A percentile compares a stretch with the other conserved stretches of the same genome.
Evolutionary conservation across 2,329 filamentous ascomycete species (phyloP).

Genomic region (Ophiocordyceps camponoti-floridani): DNA sequence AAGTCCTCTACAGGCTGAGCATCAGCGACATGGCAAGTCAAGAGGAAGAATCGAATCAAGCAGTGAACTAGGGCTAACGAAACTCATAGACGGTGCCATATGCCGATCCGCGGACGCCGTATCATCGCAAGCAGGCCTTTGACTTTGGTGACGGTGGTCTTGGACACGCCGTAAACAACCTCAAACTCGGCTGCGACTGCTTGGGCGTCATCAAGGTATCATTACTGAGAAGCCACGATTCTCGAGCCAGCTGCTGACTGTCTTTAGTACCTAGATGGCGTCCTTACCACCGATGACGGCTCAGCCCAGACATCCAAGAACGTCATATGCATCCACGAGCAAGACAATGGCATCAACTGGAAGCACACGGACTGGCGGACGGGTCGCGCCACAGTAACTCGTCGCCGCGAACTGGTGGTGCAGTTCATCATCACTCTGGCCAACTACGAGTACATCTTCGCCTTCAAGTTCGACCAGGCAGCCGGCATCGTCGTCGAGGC

Average conservation of each 20-base stretch:
- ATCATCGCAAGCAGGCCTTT: conserved; percentile 48
- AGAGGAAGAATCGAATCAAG: background rate
- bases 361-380: conserved; percentile 44
- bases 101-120: conserved; percentile 28
- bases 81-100: conserved; percentile 34
- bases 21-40: conserved; percentile 45
- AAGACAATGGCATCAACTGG: conserved; percentile 35
- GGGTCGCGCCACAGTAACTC: conserved; percentile 32
- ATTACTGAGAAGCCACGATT: background rate
- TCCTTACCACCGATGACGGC: conserved; percentile 12
- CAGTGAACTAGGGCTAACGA: background rate
- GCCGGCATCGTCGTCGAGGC: conserved; percentile 18
- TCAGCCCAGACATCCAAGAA: conserved; percentile 24
- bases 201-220: conserved; percentile 38
- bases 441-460: conserved; percentile 39
- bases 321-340: conserved; percentile 15
- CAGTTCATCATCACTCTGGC: conserved; percentile 44
- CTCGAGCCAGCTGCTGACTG: background rate
- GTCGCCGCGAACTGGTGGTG: conserved; percentile 36
- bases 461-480: conserved; percentile 31
- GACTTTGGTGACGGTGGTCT: conserved; percentile 49
- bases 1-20: conserved; percentile 34
- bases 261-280: conserved; percentile 16
- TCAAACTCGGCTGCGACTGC: conserved; percentile 47
- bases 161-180: conserved; percentile 46